These are phyloP conservation scores for Laetiporus sulphureus DNA, from an alignment of 1,284 basidiomycete species.

Conservation along the genomic window DNA sequence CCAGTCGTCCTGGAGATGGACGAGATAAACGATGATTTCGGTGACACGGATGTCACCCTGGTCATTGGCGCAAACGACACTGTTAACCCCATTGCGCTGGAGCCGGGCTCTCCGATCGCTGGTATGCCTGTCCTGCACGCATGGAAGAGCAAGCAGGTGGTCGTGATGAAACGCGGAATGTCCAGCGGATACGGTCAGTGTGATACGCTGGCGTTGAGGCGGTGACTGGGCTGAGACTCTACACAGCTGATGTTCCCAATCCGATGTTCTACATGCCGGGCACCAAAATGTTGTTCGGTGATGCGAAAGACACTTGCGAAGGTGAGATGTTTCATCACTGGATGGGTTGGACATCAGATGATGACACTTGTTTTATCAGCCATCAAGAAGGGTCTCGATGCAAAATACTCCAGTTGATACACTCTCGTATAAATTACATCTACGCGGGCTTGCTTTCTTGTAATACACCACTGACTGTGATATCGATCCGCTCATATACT, in stretches of 20 bases:
- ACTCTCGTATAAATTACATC: too few species aligned
- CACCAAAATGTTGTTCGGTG: slow-evolving; percentile 85
- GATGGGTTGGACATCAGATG: not conserved
- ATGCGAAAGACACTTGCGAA: slow-evolving; percentile 82
- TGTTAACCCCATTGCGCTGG: slow-evolving; percentile 84
- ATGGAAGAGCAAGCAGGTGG: slow-evolving; percentile 86
- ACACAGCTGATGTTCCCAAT: slow-evolving; percentile 76
- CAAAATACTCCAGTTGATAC: slow-evolving; percentile 3
- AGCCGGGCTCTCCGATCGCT: slow-evolving; percentile 77
- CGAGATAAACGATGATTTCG: slow-evolving; percentile 86
- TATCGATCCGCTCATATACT: too few species aligned
- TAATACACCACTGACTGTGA: too few species aligned
- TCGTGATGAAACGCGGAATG: slow-evolving; percentile 88
- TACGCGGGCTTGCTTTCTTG: too few species aligned
- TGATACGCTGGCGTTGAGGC: slow-evolving; percentile 7
- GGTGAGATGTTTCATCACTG: slow-evolving; percentile 35
- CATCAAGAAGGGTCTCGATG: slow-evolving; percentile 21
- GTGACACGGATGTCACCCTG: slow-evolving; percentile 76
- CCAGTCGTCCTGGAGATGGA: slow-evolving; percentile 86
- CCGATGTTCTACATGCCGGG: slow-evolving; percentile 87
- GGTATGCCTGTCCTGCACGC: slow-evolving; percentile 87
- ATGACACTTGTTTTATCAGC: slow-evolving; percentile 4
- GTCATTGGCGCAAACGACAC: slow-evolving; percentile 89
- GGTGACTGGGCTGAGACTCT: slow-evolving; percentile 1
- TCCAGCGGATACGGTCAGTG: slow-evolving; percentile 71